These are phyloP conservation scores for grape (Vitis vinifera) DNA, from an alignment of 164 flowering plant species.

Conservation along the genomic window ASM3070453v1 NC_081821.1:8067501-8068000, in stretches of 20 bases:
- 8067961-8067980: neutral
- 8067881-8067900: too few relatives aligned
- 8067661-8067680: neutral
- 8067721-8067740: neutral
- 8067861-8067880: neutral
- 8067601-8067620: neutral
- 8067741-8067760: neutral
- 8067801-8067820: too few relatives aligned
- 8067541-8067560: conserved; percentile 94
- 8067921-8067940: neutral
- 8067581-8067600: conserved; percentile 22
- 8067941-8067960: neutral
- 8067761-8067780: neutral
- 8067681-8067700: neutral
- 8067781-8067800: neutral
- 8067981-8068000: neutral
- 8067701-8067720: conserved; percentile 1
- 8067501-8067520: conserved; percentile 82
- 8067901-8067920: too few relatives aligned
- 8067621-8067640: neutral
- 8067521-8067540: conserved; percentile 79
- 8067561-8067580: conserved; percentile 97
- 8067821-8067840: neutral
- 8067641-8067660: neutral
- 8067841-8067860: neutral